These are phyloP conservation scores for Plasmodium billcollinsi DNA, from an alignment of 169 alveolate genomes.

Conservation along the genomic window DNA sequence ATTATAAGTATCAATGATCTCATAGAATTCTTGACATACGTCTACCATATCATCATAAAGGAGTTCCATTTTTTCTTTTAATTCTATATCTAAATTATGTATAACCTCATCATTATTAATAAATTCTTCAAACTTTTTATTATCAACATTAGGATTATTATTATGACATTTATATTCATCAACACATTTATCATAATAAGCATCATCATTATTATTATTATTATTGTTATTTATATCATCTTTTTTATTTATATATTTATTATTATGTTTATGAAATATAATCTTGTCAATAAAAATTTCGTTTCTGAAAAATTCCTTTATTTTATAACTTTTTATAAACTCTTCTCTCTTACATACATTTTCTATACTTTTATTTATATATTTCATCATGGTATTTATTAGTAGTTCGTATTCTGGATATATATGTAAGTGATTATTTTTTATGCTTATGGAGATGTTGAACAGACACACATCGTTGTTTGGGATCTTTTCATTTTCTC, in stretches of 20 bases:
- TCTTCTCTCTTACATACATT: conserved; percentile 40
- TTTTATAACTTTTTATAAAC: conserved; percentile 13
- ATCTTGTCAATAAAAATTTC: conserved; percentile 39
- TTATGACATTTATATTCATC: too few species aligned
- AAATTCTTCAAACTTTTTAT: background rate
- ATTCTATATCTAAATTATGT: conserved; percentile 7
- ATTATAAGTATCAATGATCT: conserved; percentile 9
- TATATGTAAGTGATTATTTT: conserved; percentile 9
- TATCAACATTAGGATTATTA: background rate
- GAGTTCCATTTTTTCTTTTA: conserved; percentile 33
- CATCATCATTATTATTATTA: background rate
- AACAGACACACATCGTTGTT: conserved; percentile 43
- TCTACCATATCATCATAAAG: conserved; percentile 31
- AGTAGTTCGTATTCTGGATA: conserved; percentile 31
- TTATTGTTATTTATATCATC: background rate
- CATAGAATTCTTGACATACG: conserved; percentile 21
- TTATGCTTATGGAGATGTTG: conserved; percentile 16
- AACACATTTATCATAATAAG: background rate
- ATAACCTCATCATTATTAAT: conserved; percentile 15
- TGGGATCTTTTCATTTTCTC: background rate
- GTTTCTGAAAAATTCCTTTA: conserved; percentile 24
- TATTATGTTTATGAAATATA: background rate
- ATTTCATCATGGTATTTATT: conserved; percentile 14
- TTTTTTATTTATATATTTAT: too few species aligned
- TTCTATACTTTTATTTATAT: conserved; percentile 17